A percentile compares a stretch with the other conserved stretches of the same genome.
These are phyloP conservation scores for Sordaria brevicollis DNA, from an alignment of 495 filamentous ascomycete genomes.

Conservation along the genomic window DNA sequence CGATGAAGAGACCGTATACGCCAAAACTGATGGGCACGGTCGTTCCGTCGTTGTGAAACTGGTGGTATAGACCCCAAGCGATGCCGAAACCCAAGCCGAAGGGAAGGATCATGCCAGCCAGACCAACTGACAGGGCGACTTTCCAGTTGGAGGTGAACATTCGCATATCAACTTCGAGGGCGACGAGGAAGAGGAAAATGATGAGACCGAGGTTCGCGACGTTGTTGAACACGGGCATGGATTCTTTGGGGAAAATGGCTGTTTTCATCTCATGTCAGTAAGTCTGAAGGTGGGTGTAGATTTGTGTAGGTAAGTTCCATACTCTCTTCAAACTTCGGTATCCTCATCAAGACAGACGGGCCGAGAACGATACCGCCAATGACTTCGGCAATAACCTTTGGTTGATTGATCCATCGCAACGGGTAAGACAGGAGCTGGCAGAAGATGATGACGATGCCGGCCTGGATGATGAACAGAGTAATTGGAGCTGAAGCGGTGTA, in stretches of 20 bases:
- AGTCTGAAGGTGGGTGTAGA: constrained; percentile 35
- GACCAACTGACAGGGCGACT: constrained; percentile 68
- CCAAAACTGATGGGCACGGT: constrained; percentile 58
- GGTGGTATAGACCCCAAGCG: constrained; percentile 74
- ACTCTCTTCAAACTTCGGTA: constrained; percentile 65
- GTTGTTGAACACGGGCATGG: constrained; percentile 65
- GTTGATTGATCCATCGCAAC: constrained; percentile 77
- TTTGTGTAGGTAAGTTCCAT: constrained; percentile 31
- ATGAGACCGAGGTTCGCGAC: constrained; percentile 86
- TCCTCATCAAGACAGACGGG: constrained; percentile 74
- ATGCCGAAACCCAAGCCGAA: constrained; percentile 61
- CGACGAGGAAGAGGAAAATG: constrained; percentile 87
- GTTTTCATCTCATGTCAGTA: constrained; percentile 42
- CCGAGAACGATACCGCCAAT: constrained; percentile 87
- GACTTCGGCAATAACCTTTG: constrained; percentile 91
- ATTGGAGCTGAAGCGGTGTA: constrained; percentile 81
- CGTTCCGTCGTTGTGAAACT: constrained; percentile 60
- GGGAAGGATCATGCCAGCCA: constrained; percentile 79
- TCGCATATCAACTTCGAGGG: constrained; percentile 85
- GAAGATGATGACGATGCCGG: constrained; percentile 80
- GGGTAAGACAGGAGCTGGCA: constrained; percentile 68
- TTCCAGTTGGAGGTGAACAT: constrained; percentile 80
- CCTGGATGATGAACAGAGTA: constrained; percentile 90
- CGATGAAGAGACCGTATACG: constrained; percentile 85
- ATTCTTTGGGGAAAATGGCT: constrained; percentile 65